Evolutionary conservation across 2,329 filamentous ascomycete genomes (phyloP), one percentile per base, ranked within the genome.

Genomic region (Plectosphaerella cucumerina): DNA sequence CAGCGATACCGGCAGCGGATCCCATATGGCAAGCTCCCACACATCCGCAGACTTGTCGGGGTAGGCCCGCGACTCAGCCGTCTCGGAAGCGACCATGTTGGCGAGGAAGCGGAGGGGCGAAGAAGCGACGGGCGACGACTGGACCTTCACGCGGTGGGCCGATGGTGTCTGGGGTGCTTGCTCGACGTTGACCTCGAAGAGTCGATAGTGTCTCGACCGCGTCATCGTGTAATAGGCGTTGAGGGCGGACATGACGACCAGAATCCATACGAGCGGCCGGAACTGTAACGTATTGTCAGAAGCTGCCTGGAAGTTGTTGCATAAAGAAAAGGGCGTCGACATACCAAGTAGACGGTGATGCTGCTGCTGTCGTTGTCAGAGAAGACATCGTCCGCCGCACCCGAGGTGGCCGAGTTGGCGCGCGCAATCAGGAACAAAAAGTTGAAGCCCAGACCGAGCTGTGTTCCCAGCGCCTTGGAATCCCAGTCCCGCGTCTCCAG

Each of bases 1-100:
- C 49, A 97, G 71, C 44, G 85, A 90, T 34, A 96, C 78, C 2
- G 92, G 90, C 44, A 93, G 80, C 33, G 95, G 94, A 65, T 97
- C 92, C 94, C 94, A 99, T 6, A 97, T 80, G 2, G 87, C 82
- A 47, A 99, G 72, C 69, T 99, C 92, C 94, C 94, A 99, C 10
- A 99, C 94, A 67, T 99, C 92, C 11, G 86, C 81, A 22, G 81
- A 80, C 51, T 85, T 83, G 64, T 94, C 87, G 0, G 93, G 90
- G 68, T 97, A 89, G 23, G 90, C 87, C 63, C 91, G 84, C 22
- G 89, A 85, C 57, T 92, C 84, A n/a, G 91, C 89, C 20, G 83
- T 86, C 34, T 86, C 83, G 22, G 80, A 72, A 2, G 83, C 77
- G 33, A 96, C 70, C 43, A 89, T 74, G 56, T 80, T 83, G 23